Conservation (phyloP, 148 eudicot genomes). For the Diospyros kaki region DNA sequence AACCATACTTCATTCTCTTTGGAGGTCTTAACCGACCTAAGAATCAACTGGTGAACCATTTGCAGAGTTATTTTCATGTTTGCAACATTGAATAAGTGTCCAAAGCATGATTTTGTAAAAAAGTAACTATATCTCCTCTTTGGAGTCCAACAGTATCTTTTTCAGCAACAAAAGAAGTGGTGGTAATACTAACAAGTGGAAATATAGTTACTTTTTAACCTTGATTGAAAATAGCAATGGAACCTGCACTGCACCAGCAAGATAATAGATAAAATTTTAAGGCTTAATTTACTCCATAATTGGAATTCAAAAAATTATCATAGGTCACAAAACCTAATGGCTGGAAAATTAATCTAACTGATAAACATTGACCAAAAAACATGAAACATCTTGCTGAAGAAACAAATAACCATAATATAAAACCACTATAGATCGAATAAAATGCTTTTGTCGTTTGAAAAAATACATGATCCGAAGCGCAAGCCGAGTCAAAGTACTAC, state of each 20-base stretch:
- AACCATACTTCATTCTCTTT: too few relatives aligned
- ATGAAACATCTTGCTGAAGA: neutral
- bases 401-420: neutral
- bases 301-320: neutral
- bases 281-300: neutral
- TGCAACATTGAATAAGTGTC: too few relatives aligned
- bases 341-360: too few relatives aligned
- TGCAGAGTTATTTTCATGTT: too few relatives aligned
- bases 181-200: slow-evolving; percentile 88
- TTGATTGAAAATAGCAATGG: slow-evolving; percentile 94
- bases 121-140: too few relatives aligned
- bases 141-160: slow-evolving; percentile 46
- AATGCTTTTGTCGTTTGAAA: too few relatives aligned
- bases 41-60: too few relatives aligned
- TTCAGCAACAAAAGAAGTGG: slow-evolving; percentile 84
- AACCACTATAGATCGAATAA: neutral
- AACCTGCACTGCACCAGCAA: slow-evolving; percentile 59
- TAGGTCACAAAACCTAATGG: neutral
- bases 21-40: too few relatives aligned
- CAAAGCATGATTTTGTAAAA: too few relatives aligned
- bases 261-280: neutral
- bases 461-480: too few relatives aligned
- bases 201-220: slow-evolving; percentile 79
- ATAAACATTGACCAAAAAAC: neutral
- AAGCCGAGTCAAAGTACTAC: too few relatives aligned